phyloP scores from a whole-genome alignment of 306 rosid genomes.

The Urtica urens region DNA sequence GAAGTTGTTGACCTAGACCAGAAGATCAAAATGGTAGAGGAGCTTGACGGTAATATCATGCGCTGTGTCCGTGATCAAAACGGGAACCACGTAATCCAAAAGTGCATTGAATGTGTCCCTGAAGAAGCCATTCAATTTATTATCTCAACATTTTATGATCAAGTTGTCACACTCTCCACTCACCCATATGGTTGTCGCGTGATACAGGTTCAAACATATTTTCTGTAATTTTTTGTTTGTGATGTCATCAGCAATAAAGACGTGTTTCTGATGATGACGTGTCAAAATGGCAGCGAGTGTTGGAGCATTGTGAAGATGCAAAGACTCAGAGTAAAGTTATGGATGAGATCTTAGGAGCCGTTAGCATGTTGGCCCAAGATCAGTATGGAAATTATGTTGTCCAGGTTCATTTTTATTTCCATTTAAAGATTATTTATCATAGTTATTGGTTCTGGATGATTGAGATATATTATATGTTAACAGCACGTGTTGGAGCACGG shows the following conservation, averaged over 20 bases:
- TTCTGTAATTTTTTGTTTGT: neutral
- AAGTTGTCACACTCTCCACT: conserved; percentile 83
- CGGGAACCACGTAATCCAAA: conserved; percentile 94
- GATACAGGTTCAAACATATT: conserved; percentile 51
- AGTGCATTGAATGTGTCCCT: conserved; percentile 93
- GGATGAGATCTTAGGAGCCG: conserved; percentile 92
- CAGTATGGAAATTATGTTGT: conserved; percentile 97
- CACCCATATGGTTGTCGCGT: conserved; percentile 98
- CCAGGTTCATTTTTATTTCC: conserved; percentile 48
- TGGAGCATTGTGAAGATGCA: conserved; percentile 71
- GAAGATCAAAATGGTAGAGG: conserved; percentile 82
- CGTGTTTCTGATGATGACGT: neutral
- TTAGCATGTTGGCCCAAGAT: conserved; percentile 92
- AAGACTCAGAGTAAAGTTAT: conserved; percentile 66
- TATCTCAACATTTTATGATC: conserved; percentile 76
- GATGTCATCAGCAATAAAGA: neutral
- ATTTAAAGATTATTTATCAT: neutral
- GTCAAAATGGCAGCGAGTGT: conserved; percentile 56
- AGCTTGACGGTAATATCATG: conserved; percentile 81
- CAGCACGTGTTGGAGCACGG: conserved; percentile 92
- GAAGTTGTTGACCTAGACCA: conserved; percentile 96
- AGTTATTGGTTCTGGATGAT: neutral
- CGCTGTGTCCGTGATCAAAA: conserved; percentile 98
- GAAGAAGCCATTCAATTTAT: conserved; percentile 69
- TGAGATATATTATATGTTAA: conserved; percentile 4